phyloP scores from a whole-genome alignment of 495 filamentous ascomycete species.

The Saxophila tyrrhenica region DNA sequence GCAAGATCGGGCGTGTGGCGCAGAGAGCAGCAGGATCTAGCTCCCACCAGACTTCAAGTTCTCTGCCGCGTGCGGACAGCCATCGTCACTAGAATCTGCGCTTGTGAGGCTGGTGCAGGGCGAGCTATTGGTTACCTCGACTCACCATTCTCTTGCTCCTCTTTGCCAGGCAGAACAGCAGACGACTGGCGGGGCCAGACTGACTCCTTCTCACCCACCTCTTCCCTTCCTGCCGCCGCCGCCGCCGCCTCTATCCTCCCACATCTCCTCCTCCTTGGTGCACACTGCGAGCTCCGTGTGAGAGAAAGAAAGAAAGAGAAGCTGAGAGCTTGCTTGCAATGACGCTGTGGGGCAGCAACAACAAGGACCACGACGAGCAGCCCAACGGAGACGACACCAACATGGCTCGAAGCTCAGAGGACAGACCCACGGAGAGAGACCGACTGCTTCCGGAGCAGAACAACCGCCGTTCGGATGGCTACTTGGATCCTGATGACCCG shows the following conservation, averaged over 20 bases:
- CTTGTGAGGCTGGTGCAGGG: background rate
- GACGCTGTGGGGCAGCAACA: conserved; percentile 25
- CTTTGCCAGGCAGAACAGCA: background rate
- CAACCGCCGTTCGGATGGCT: conserved; percentile 34
- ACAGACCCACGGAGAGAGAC: conserved; percentile 56
- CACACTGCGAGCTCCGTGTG: no score
- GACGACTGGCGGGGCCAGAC: background rate
- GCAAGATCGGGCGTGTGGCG: background rate
- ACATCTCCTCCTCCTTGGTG: background rate
- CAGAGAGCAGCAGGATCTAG: background rate
- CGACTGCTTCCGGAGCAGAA: conserved; percentile 45
- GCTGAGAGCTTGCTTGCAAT: background rate
- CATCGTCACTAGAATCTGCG: background rate
- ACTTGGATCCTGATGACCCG: conserved; percentile 86
- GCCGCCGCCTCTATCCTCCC: background rate
- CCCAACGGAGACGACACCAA: conserved; percentile 8
- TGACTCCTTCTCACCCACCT: background rate
- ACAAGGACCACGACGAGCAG: conserved; percentile 13
- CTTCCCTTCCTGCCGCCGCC: background rate
- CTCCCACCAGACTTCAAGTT: no score
- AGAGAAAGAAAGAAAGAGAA: background rate
- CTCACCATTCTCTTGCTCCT: background rate
- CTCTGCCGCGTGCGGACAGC: no score
- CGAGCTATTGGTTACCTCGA: background rate
- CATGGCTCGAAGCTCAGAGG: conserved; percentile 24